Evolutionary conservation across 371 early-diverging fungal genomes (phyloP), one percentile per base, ranked within the genome.

Genomic region (Sporodiniella umbellata): DNA sequence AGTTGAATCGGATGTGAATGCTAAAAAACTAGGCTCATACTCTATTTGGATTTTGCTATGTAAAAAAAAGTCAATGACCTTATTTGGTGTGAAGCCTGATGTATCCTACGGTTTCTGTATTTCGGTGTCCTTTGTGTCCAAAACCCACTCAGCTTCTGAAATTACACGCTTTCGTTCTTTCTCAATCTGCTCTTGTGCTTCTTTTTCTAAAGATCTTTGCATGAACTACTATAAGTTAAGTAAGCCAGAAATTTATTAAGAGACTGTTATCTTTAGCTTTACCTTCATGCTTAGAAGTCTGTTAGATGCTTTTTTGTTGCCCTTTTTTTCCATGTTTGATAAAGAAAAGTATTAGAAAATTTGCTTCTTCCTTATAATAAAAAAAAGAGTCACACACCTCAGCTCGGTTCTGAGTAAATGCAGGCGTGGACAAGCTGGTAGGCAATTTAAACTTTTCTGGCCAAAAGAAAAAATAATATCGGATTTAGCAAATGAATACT

Each of bases 111-210:
- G 72, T 45, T 80, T 80, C 22, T 72, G 70, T 14, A 64, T 49
- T 24, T 74, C 69, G 0, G 48, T 55, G 15, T 54, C 46, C 37
- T 74, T 66, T n/a, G 64, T 70, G 37, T 80, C 78, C 8, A 80
- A 33, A 0, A 70, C 66, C 81, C 81, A 80, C 49, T 80, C 78
- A 4, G 81, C 77, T 56, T 80, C 81, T 28, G 81, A 70, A 37
- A 78, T 68, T 11, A 80, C 71, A 17, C 77, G 60, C 50, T 76
- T 75, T 21, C 72, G 65, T 42, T 80, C 81, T 53, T 57, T 53
- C 22, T 60, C 65, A 31, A 57, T 30, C 25, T 64, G 42, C 24
- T 66, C 64, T 37, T 57, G 55, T 42, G 40, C 37, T 45, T 65
- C 64, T 21, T 65, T 72, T 35, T 80, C 81, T 45, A 76, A 45